Percentiles rank a stretch among this genome's conserved stretches.
Conservation (phyloP, 495 filamentous ascomycete species). For the Aspergillus kassunensis region DNA sequence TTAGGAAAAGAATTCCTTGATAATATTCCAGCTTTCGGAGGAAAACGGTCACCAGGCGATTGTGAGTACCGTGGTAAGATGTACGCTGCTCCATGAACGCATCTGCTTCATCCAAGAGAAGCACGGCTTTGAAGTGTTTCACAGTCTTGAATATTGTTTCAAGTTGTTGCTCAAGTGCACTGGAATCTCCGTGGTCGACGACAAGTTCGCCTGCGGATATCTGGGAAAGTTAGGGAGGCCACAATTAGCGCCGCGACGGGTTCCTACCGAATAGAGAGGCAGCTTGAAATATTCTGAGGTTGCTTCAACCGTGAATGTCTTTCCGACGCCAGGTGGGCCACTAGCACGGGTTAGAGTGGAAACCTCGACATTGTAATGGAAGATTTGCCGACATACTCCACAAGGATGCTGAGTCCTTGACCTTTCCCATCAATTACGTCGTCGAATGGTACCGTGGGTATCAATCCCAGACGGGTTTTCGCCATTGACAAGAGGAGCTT, state of each 20-base stretch:
- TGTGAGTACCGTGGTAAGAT: constrained; percentile 21
- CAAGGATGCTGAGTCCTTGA: not conserved
- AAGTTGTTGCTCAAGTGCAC: constrained; percentile 20
- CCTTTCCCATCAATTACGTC: not conserved
- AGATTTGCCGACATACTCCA: not conserved
- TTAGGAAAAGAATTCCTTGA: constrained; percentile 35
- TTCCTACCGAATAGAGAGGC: not conserved
- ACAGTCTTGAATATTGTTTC: constrained; percentile 25
- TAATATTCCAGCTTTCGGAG: constrained; percentile 56
- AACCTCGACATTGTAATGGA: not conserved
- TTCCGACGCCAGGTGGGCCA: not conserved
- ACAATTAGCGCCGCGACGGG: not conserved
- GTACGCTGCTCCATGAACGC: constrained; percentile 32
- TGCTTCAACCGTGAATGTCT: not conserved
- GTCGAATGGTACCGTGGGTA: not conserved
- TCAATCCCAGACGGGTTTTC: not conserved
- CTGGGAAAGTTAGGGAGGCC: constrained; percentile 6
- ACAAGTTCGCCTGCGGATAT: constrained; percentile 22
- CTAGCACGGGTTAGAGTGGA: not conserved
- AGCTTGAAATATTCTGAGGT: not conserved
- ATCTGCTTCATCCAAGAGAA: constrained; percentile 45
- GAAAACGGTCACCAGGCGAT: constrained; percentile 39
- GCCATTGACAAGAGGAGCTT: not conserved
- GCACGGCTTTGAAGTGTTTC: constrained; percentile 28
- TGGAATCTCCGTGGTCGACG: constrained; percentile 18